Conservation (phyloP, 495 filamentous ascomycete species). For the Penicillium lividum region DNA sequence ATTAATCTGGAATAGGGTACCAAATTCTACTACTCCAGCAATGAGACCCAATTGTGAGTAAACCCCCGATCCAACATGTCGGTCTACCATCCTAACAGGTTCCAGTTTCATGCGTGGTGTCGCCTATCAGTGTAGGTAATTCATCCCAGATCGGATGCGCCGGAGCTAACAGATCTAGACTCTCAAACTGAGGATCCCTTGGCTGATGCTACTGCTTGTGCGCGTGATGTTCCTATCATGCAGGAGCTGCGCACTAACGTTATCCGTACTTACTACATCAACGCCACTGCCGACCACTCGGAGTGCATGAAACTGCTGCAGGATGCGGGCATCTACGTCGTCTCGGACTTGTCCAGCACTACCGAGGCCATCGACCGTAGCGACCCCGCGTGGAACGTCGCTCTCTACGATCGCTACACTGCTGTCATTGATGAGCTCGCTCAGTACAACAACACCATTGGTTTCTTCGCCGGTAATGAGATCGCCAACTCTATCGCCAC, state of each 20-base stretch:
- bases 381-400: slow-evolving; percentile 71
- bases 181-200: slow-evolving; percentile 59
- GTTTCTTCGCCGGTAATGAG: slow-evolving; percentile 98
- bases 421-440: slow-evolving; percentile 76
- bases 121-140: slow-evolving; percentile 72
- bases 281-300: slow-evolving; percentile 76
- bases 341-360: slow-evolving; percentile 85
- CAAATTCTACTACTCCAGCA: slow-evolving; percentile 78
- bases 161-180: slow-evolving; percentile 32
- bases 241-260: slow-evolving; percentile 78
- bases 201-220: slow-evolving; percentile 65
- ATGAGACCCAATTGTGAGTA: slow-evolving; percentile 76
- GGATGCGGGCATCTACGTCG: slow-evolving; percentile 89
- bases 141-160: background rate
- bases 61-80: background rate
- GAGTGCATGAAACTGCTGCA: slow-evolving; percentile 81
- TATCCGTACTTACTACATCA: slow-evolving; percentile 91
- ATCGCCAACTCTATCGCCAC: slow-evolving; percentile 83
- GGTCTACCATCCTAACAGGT: slow-evolving; percentile 10
- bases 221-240: slow-evolving; percentile 82
- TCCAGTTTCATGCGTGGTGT: slow-evolving; percentile 76
- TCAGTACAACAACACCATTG: slow-evolving; percentile 82
- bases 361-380: slow-evolving; percentile 79
- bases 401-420: slow-evolving; percentile 77
- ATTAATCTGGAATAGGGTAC: slow-evolving; percentile 50